Base-by-base conservation (phyloP, 345 rosid species). In the Pistacia atlantica region DNA sequence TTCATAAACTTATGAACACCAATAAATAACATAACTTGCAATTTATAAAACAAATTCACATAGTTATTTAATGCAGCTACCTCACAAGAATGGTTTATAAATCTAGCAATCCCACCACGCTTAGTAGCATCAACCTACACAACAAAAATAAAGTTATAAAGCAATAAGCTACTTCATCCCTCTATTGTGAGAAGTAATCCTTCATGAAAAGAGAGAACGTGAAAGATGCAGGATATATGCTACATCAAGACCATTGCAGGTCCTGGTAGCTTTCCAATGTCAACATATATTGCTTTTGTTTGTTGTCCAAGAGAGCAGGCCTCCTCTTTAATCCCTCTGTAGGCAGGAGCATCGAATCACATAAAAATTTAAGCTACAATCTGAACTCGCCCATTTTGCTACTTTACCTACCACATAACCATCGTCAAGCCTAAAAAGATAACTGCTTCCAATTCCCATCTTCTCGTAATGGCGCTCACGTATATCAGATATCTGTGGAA, bases 391-490 rank as follows among this genome's bases (percentile, higher is more conserved):
- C 38, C 28, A 35, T 11, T 31, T 33, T 35, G 59, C 65, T 7
- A 25, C 56, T 72, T 28, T 65, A 89, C 98, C 84, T 59, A 96
- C 97, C 97, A 97, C 98, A 81, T 91, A 92, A 74, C 97, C 97
- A 80, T 97, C 99, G 69, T 97, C 99, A 78, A 97, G 99, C 80
- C 93, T 90, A 78, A 97, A 97, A 17, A 97, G 99, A 82, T 97
- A 97, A 80, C 99, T 97, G 91, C 99, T 94, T 68, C 98, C 99
- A 78, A 97, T 97, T 82, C 98, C 99, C 93, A 89, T 97, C 90
- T 90, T 97, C 89, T 97, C 99, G n/a, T 97, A 97, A 54, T 86
- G 89, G 54, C 73, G 80, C 76, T 97, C 97, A 11, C 99, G 98
- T 78, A 97, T 94, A 82, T 97, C 98, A 80, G 99, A 97, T 86